These are phyloP conservation scores for Penicillium sp. DNA, from an alignment of 2,329 filamentous ascomycete genomes.

Conservation along the genomic window DNA sequence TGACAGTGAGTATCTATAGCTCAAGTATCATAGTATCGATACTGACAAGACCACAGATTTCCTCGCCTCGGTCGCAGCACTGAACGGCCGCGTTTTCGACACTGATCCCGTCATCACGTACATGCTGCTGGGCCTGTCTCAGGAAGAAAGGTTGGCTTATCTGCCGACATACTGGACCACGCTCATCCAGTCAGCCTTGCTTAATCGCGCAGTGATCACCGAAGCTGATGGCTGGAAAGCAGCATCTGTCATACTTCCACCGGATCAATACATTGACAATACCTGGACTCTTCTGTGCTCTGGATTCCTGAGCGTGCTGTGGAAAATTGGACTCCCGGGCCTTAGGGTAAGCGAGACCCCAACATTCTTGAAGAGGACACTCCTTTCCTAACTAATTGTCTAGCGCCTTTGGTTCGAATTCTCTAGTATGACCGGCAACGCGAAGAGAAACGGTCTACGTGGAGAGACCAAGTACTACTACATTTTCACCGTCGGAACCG, in stretches of 20 bases:
- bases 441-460: conserved; percentile 19
- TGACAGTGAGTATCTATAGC: neutral
- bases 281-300: conserved; percentile 19
- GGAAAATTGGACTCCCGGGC: conserved; percentile 19
- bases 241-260: conserved; percentile 20
- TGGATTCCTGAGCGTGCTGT: conserved; percentile 20
- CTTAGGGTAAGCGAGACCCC: conserved; percentile 7
- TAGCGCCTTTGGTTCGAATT: conserved; percentile 24
- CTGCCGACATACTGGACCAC: conserved; percentile 21
- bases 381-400: neutral
- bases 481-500: conserved; percentile 24
- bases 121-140: conserved; percentile 21
- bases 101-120: conserved; percentile 22
- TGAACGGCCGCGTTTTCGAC: conserved; percentile 23
- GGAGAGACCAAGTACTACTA: conserved; percentile 24
- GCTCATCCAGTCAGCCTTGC: conserved; percentile 19
- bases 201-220: conserved; percentile 23
- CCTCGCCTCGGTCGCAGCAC: conserved; percentile 11
- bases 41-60: conserved; percentile 9
- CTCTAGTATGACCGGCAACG: conserved; percentile 22
- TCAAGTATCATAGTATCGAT: neutral
- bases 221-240: conserved; percentile 25
- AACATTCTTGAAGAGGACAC: neutral
- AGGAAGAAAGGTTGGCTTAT: conserved; percentile 18
- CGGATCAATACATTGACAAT: conserved; percentile 17